Base-by-base conservation (phyloP, 2,329 filamentous ascomycete genomes). In the Pseudogymnoascus sp. region DNA sequence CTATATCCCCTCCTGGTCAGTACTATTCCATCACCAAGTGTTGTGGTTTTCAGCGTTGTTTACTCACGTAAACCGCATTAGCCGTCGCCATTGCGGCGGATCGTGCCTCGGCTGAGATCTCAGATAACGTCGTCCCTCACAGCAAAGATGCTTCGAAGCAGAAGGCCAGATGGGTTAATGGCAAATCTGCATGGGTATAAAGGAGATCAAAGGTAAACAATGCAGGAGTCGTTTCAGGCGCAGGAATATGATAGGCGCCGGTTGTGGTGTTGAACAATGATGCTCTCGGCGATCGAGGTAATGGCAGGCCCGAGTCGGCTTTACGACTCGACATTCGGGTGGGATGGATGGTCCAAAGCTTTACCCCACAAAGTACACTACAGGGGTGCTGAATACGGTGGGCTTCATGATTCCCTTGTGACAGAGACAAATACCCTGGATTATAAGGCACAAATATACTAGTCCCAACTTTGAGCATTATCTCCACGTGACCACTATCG, bases 1-100 rank as follows among this genome's bases (percentile, higher is more conserved):
- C 72, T 74, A 64, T 65, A 35, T 12, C 4, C 9, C 39, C 10
- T 17, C 31, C 31, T 36, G 15, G 5, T 15, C 2, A 13, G 8
- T 35, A 9, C 25, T 29, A 64, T 70, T 58, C 66, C 17, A 59
- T 59, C 58, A 59, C 35, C 13, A 39, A n/a, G 38, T 29, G 58
- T 59, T 31, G 35, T 29, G 38, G 38, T 27, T 39, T 39, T 59
- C 58, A 13, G 7, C 38, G 58, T 59, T 39, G 35, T 59, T 59
- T 59, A 59, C 33, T 39, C 27, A 59, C 58, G 38, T 59, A 59
- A 13, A 59, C 27, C 7, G 58, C 35, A 10, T 59, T 59, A 41
- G 27, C 58, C 35, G 58, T 41, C 21, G 58, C 58, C 58, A 59
- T 59, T 31, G 5, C 17, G 58, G 38, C 58, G 13, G 35, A 59